Conservation (phyloP, 768 basidiomycete species). For the Nidula microcarpa region DNA sequence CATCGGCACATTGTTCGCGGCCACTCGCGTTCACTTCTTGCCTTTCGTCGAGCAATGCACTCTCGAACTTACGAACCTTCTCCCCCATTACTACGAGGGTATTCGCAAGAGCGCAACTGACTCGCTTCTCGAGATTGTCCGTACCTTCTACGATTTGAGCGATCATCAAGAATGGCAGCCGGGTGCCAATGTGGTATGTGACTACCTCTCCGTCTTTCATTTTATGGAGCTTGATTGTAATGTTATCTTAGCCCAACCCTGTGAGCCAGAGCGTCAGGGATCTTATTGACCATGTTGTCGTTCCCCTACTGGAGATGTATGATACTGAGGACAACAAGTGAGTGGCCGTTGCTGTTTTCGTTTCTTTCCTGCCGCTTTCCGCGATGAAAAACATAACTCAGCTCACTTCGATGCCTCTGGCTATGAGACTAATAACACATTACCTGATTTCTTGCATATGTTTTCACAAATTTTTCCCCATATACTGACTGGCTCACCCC, state of each 20-base stretch:
- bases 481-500: slow-evolving; percentile 14
- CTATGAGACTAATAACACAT: slow-evolving; percentile 51
- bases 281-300: slow-evolving; percentile 72
- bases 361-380: slow-evolving; percentile 9
- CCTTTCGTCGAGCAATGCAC: slow-evolving; percentile 85
- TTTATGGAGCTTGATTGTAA: too few species aligned
- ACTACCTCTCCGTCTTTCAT: too few species aligned
- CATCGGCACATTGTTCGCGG: slow-evolving; percentile 84
- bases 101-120: slow-evolving; percentile 92
- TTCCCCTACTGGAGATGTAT: slow-evolving; percentile 82
- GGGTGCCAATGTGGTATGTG: slow-evolving; percentile 54
- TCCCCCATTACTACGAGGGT: slow-evolving; percentile 95
- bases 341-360: slow-evolving; percentile 28
- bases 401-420: slow-evolving; percentile 72
- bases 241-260: slow-evolving; percentile 16
- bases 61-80: slow-evolving; percentile 71
- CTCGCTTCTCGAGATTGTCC: slow-evolving; percentile 82
- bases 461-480: slow-evolving; percentile 5
- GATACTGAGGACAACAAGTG: slow-evolving; percentile 96
- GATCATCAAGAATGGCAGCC: slow-evolving; percentile 81
- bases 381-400: slow-evolving; percentile 63
- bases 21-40: slow-evolving; percentile 81
- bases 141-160: slow-evolving; percentile 88
- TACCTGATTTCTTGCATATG: slow-evolving; percentile 27
- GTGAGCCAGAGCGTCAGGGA: slow-evolving; percentile 72